A percentile compares a stretch with the other conserved stretches of the same genome.
Evolutionary conservation across 768 basidiomycete genomes (phyloP).

Genomic region (Agaricus subrufescens): DNA sequence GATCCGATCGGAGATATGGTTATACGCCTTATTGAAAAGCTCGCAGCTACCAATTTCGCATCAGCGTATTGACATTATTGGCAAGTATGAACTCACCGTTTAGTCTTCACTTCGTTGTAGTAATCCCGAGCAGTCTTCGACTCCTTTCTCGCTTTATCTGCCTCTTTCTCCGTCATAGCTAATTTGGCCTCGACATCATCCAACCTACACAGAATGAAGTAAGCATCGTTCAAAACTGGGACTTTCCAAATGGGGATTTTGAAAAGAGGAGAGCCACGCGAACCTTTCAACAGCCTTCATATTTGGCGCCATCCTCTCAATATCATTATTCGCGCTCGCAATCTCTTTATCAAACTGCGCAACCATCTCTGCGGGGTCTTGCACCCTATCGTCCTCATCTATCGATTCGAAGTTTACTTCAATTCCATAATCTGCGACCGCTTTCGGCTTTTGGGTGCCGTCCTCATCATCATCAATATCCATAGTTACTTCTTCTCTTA

Average conservation of each 20-base stretch:
- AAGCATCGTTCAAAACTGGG: neutral
- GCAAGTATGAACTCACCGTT: conserved; percentile 46
- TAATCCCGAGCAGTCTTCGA: conserved; percentile 88
- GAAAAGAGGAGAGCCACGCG: conserved; percentile 16
- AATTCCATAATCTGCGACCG: conserved; percentile 80
- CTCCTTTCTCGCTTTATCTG: conserved; percentile 86
- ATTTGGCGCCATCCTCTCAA: conserved; percentile 93
- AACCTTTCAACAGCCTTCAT: conserved; percentile 93
- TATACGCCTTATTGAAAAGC: conserved; percentile 93
- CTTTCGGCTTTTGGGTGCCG: conserved; percentile 66
- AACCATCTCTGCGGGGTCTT: conserved; percentile 58
- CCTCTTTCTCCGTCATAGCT: conserved; percentile 86
- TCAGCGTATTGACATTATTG: neutral
- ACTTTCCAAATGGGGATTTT: neutral
- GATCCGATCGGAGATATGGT: conserved; percentile 92
- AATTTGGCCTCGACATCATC: conserved; percentile 85
- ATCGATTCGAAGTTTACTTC: conserved; percentile 80
- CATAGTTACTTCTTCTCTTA: conserved; percentile 86
- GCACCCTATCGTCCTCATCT: conserved; percentile 71
- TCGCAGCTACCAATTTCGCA: conserved; percentile 44
- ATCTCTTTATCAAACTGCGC: conserved; percentile 73
- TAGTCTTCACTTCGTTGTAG: conserved; percentile 83
- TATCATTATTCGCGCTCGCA: conserved; percentile 66
- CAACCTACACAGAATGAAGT: conserved; percentile 36
- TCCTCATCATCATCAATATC: conserved; percentile 89